These are phyloP conservation scores for Astrothelium macrocarpum DNA, from an alignment of 495 filamentous ascomycete genomes.

Conservation along the genomic window DNA sequence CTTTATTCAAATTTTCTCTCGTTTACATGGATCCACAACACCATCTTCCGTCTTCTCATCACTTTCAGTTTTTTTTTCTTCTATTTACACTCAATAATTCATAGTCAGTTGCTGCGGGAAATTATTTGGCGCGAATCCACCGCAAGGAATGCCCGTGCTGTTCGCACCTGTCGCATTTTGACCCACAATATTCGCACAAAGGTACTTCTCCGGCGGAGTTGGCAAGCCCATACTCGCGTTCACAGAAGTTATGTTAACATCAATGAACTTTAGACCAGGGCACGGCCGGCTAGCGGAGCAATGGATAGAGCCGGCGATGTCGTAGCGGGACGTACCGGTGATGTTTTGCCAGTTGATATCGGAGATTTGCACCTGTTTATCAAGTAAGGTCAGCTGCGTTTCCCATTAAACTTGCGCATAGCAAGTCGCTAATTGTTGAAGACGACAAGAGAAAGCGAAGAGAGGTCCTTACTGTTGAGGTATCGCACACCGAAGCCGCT, in stretches of 20 bases:
- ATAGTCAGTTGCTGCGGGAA: constrained; percentile 9
- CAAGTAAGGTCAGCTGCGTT: neutral
- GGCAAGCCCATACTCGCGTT: constrained; percentile 14
- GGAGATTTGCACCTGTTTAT: neutral
- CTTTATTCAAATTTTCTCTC: neutral
- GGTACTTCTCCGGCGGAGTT: neutral
- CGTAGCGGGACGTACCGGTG: constrained; percentile 44
- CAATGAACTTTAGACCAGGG: constrained; percentile 39
- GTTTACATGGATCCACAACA: too few species aligned
- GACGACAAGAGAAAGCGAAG: constrained; percentile 15
- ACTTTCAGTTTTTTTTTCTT: neutral
- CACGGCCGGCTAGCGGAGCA: constrained; percentile 42
- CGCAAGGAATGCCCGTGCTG: constrained; percentile 11
- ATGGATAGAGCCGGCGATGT: constrained; percentile 46
- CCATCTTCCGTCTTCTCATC: too few species aligned
- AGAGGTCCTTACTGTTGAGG: constrained; percentile 36
- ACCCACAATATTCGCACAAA: constrained; percentile 17
- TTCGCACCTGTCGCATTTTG: constrained; percentile 14
- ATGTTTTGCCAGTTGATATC: constrained; percentile 50
- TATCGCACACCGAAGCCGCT: constrained; percentile 38
- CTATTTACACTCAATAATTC: constrained; percentile 1
- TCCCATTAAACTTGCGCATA: neutral
- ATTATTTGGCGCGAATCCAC: constrained; percentile 14
- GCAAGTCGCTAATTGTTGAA: neutral
- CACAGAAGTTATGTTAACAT: constrained; percentile 37